Evolutionary conservation across 73 alveolate genomes (phyloP).

Genomic region (Uronychia setigera): DNA sequence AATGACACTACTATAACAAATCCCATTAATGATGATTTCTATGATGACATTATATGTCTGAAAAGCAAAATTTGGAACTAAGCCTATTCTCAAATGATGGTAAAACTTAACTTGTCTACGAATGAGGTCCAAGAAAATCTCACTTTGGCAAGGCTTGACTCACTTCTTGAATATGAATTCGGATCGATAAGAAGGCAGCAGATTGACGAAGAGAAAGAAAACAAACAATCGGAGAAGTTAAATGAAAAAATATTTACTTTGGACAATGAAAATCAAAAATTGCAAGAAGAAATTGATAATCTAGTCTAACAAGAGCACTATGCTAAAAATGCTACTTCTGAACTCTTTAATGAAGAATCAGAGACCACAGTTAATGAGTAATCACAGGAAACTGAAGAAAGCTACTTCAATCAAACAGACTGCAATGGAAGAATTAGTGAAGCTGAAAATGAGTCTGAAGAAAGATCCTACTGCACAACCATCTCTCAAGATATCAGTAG

Average conservation of each 20-base stretch:
- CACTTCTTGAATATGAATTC: not conserved
- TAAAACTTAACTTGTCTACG: not conserved
- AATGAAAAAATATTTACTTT: not conserved
- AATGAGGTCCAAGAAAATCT: not conserved
- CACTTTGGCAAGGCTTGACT: not conserved
- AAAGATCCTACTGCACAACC: no score
- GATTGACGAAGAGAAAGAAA: not conserved
- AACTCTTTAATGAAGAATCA: not conserved
- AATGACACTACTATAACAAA: not conserved
- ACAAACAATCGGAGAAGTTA: not conserved
- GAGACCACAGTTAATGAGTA: no score
- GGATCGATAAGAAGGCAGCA: not conserved
- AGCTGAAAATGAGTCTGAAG: no score
- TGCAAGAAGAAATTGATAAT: not conserved
- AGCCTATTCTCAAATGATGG: not conserved
- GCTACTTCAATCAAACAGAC: no score
- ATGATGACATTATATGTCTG: not conserved
- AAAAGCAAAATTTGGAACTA: not conserved
- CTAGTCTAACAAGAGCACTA: not conserved
- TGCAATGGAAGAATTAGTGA: no score
- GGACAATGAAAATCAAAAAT: not conserved
- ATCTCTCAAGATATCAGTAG: no score
- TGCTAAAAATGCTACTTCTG: not conserved
- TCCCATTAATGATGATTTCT: not conserved
- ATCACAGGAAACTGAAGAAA: no score